Evolutionary conservation across 305 asterid species (phyloP).

Genomic region (Rubia tinctorum): DNA sequence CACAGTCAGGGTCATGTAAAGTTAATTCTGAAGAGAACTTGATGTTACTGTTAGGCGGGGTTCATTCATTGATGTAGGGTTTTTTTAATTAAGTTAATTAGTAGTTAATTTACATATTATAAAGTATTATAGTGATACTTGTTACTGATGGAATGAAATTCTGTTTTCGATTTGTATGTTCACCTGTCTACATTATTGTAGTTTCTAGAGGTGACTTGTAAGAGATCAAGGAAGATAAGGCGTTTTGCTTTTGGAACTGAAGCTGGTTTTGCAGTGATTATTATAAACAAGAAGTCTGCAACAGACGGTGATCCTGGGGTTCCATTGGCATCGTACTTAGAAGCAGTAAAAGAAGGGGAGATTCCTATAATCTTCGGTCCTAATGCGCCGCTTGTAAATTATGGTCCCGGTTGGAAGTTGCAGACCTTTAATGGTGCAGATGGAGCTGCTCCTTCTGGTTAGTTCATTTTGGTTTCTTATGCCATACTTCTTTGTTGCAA

Average conservation of each 20-base stretch:
- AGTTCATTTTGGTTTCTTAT: not conserved
- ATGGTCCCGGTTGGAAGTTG: slow-evolving; percentile 64
- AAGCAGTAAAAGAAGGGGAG: slow-evolving; percentile 59
- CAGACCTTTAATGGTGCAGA: slow-evolving; percentile 43
- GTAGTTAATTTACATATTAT: no score
- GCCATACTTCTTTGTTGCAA: not conserved
- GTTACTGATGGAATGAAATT: not conserved
- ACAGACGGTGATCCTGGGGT: slow-evolving; percentile 18
- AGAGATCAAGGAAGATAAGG: slow-evolving; percentile 61
- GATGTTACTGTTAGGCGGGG: no score
- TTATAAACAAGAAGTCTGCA: slow-evolving; percentile 51
- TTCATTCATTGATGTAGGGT: no score
- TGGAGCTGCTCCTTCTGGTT: slow-evolving; percentile 34
- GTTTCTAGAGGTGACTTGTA: slow-evolving; percentile 74
- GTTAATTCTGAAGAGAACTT: not conserved
- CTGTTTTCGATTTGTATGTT: not conserved
- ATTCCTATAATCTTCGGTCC: slow-evolving; percentile 75
- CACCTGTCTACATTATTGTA: slow-evolving; percentile 20
- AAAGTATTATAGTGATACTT: not conserved
- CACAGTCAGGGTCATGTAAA: no score
- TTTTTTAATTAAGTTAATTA: no score
- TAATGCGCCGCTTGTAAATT: slow-evolving; percentile 52
- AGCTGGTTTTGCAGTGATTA: slow-evolving; percentile 59
- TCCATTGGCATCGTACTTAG: slow-evolving; percentile 51
- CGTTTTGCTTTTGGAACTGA: slow-evolving; percentile 69